phyloP scores from a whole-genome alignment of 1,284 basidiomycete genomes.

The Trichosporon sp. region DNA sequence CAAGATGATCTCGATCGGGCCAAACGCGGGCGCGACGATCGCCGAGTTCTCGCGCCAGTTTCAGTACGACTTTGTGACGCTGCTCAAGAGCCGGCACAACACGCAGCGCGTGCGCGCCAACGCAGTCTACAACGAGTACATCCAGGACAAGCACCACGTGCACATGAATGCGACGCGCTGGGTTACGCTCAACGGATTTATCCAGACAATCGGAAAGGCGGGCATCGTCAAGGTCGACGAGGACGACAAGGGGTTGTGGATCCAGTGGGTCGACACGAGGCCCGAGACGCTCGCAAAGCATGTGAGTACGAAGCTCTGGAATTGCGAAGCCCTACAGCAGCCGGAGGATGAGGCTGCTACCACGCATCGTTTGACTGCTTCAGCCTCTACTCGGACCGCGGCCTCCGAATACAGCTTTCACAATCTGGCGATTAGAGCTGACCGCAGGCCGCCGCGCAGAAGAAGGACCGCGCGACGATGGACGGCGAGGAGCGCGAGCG shows the following conservation, averaged over 20 bases:
- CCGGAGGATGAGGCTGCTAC: no score
- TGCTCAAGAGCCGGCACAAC: conserved; percentile 72
- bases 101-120: conserved; percentile 93
- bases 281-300: conserved; percentile 89
- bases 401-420: no score
- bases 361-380: no score
- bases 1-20: conserved; percentile 93
- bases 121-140: conserved; percentile 96
- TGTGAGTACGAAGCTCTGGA: conserved; percentile 54
- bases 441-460: conserved; percentile 71
- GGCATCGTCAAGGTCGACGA: conserved; percentile 92
- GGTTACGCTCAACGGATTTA: conserved; percentile 93
- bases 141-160: conserved; percentile 86
- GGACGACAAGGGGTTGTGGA: conserved; percentile 95
- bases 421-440: not conserved
- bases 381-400: no score
- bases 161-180: conserved; percentile 99
- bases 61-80: conserved; percentile 82
- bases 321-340: no score
- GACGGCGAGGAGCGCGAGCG: conserved; percentile 94
- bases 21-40: conserved; percentile 85
- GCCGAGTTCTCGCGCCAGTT: conserved; percentile 84
- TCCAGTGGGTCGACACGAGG: conserved; percentile 94
- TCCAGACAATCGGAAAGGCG: conserved; percentile 80
- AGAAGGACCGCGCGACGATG: conserved; percentile 85